These are phyloP conservation scores for Boletus rubropictus DNA, from an alignment of 768 basidiomycete species.

Conservation along the genomic window DNA sequence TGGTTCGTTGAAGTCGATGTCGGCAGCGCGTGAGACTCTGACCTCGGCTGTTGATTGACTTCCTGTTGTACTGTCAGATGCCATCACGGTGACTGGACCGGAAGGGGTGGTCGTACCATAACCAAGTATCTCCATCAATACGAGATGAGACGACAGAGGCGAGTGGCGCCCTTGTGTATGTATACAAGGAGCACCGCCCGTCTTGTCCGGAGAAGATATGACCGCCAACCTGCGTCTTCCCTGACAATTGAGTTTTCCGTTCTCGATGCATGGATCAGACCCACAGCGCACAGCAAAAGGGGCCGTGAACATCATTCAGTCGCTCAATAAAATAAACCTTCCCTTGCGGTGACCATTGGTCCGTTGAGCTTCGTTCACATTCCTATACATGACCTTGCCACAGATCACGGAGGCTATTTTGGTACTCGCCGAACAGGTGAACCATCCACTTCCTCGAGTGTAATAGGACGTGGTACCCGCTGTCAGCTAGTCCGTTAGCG, in stretches of 20 bases:
- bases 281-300: neutral
- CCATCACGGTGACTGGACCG: constrained; percentile 12
- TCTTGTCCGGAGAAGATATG: constrained; percentile 7
- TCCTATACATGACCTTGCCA: neutral
- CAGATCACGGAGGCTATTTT: neutral
- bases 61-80: constrained; percentile 1
- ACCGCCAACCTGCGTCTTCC: neutral
- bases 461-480: neutral
- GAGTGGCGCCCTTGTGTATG: constrained; percentile 19
- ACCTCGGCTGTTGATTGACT: constrained; percentile 12
- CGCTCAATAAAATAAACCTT: neutral
- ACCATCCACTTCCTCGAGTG: neutral
- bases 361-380: too few relatives aligned
- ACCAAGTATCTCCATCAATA: constrained; percentile 11
- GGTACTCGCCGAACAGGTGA: neutral
- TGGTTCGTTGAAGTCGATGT: neutral
- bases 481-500: neutral
- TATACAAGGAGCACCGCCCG: constrained; percentile 5
- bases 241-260: constrained; percentile 5
- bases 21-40: constrained; percentile 20
- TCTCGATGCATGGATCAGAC: constrained; percentile 4
- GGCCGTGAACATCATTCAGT: neutral
- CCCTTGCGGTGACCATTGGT: neutral
- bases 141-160: constrained; percentile 13
- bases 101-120: constrained; percentile 2